Base-by-base conservation (phyloP, 805 yeast genomes). In the Yarrowia bubula region DNA sequence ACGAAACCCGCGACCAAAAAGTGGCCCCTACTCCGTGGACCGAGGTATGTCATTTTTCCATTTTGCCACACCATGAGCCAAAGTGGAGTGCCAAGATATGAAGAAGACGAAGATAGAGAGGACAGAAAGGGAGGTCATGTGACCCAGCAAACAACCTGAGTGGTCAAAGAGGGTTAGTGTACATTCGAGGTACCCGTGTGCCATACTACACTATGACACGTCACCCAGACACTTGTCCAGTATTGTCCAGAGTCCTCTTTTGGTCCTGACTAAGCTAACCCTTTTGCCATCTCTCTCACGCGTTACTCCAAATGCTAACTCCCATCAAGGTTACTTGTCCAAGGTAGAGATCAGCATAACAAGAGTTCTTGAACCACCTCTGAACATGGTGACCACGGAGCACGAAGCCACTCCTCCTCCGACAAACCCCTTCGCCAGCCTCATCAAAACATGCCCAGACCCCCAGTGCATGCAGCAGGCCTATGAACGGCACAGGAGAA, bases 301-400 rank as follows among this genome's bases (percentile, higher is more conserved):
- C 58, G 33, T 37, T 43, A 17, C 42, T 15, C 53, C 41, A 31
- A 37, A 51, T 14, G 17, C 39, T 51, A 37, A 18, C 22, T 13
- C 46, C 9, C 47, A 55, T 55, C 61, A 55, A 55, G 47, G 61
- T 55, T 55, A 51, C 43, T 9, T 48, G 33, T n/a, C 32, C 22
- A 13, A 22, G 39, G 53, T 37, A 14, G 4, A 22, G 58, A 51
- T 50, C 57, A 50, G 42, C 60, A 28, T n/a, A 18, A 37, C 32
- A 22, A 37, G 6, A 15, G 11, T 7, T 3, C 14, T 14, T n/a
- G 22, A n/a, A 9, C 38, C 8, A 22, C 28, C 38, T 3, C 9
- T 44, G 18, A 51, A 44, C 44, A 41, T 55, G 61, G 61, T 55
- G 47, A 55, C 61, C 47, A 55, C 61, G 33, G 61, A 55, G 47